phyloP scores from a whole-genome alignment of 129 eudicot species.

The Daucus carota region DNA sequence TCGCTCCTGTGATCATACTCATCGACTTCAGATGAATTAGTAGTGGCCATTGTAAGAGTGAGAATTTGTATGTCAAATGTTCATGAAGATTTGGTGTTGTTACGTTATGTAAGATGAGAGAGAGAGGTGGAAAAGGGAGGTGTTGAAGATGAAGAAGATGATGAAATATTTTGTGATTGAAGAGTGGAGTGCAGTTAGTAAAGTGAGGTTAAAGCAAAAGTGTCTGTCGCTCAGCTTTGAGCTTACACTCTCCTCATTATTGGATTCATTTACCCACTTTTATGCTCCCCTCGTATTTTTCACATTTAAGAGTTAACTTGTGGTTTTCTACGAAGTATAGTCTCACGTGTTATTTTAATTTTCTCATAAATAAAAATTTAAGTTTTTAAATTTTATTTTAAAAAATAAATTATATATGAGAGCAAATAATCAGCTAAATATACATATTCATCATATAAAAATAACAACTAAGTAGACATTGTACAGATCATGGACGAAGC shows the following conservation, averaged over 20 bases:
- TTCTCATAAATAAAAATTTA: no score
- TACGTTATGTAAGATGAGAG: background rate
- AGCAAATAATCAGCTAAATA: no score
- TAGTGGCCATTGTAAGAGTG: background rate
- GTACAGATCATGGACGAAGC: no score
- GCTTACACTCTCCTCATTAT: background rate
- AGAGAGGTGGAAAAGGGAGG: background rate
- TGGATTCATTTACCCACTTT: no score
- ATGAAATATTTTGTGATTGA: background rate
- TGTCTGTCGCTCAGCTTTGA: background rate
- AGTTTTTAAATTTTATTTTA: no score
- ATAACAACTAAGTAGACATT: no score
- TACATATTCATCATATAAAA: no score
- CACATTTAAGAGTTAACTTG: no score
- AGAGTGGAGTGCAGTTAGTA: background rate
- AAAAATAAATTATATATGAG: no score
- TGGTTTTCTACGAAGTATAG: no score
- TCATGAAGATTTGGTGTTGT: background rate
- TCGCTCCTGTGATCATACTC: slow-evolving; percentile 29
- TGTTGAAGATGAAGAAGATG: background rate
- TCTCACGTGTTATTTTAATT: no score
- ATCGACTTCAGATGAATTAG: slow-evolving; percentile 5
- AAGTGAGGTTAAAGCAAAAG: background rate
- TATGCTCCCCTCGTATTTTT: no score
- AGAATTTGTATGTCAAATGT: background rate